Evolutionary conservation across 164 flowering plant genomes (phyloP).

Genomic region (Stephania japonica): DNA sequence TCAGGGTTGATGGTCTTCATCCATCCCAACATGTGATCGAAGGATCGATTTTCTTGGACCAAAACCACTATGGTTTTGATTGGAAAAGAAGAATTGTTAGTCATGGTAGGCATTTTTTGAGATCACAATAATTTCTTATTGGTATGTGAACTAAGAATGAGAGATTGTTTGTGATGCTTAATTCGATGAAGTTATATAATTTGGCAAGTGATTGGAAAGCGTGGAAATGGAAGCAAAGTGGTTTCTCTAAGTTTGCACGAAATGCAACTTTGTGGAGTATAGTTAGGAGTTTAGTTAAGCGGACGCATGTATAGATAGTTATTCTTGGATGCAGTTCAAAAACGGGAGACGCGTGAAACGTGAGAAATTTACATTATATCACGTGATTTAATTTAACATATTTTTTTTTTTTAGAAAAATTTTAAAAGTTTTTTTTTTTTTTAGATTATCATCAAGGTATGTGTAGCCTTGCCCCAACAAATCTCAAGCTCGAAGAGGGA

Average conservation of each 20-base stretch:
- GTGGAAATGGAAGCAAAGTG: neutral
- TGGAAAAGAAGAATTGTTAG: conserved; percentile 22
- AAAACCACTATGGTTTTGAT: conserved; percentile 76
- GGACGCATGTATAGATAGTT: no score
- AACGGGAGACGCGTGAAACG: neutral
- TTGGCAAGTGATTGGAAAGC: neutral
- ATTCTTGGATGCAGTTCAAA: neutral
- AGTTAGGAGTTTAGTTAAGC: neutral
- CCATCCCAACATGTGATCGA: conserved; percentile 94
- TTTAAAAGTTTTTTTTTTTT: no score
- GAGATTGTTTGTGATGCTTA: neutral
- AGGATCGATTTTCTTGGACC: conserved; percentile 85
- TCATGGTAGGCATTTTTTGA: neutral
- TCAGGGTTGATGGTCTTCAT: conserved; percentile 69
- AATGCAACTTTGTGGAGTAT: no score
- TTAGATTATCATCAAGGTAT: no score
- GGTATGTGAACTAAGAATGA: neutral
- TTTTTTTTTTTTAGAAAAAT: neutral
- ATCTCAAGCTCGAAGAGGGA: no score
- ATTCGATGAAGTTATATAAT: neutral
- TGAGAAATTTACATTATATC: neutral
- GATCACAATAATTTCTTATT: neutral
- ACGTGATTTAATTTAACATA: no score
- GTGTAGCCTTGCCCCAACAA: no score
- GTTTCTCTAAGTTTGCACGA: neutral